Evolutionary conservation across 2,329 filamentous ascomycete genomes (phyloP).

Genomic region (Aspergillus oerlinghausenensis): DNA sequence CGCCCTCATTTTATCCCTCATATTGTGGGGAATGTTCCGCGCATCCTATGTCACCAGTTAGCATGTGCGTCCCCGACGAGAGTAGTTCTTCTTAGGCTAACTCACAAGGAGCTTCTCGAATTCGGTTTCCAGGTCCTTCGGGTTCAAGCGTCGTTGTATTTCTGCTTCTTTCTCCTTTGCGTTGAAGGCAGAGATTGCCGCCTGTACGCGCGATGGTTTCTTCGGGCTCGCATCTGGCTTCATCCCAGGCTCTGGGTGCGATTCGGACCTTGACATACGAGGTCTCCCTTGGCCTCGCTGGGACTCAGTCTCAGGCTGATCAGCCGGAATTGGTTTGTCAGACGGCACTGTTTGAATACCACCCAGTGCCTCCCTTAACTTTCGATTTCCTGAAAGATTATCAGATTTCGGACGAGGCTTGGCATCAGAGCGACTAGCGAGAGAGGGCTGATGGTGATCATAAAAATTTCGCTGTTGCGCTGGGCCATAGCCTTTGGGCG

Average conservation of each 20-base stretch:
- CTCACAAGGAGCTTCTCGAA: slow-evolving; percentile 59
- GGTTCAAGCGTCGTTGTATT: slow-evolving; percentile 42
- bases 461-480: slow-evolving; percentile 60
- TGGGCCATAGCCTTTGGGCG: slow-evolving; percentile 56
- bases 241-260: slow-evolving; percentile 27
- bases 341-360: slow-evolving; percentile 23
- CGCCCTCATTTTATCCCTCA: slow-evolving; percentile 90
- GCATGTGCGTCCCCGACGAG: not conserved
- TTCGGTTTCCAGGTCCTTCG: slow-evolving; percentile 56
- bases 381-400: slow-evolving; percentile 40
- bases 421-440: slow-evolving; percentile 36
- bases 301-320: slow-evolving; percentile 14
- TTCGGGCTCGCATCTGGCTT: slow-evolving; percentile 35
- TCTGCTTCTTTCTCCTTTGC: slow-evolving; percentile 49
- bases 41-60: slow-evolving; percentile 59
- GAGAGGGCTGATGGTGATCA: slow-evolving; percentile 46
- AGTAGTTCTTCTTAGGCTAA: slow-evolving; percentile 2
- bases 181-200: slow-evolving; percentile 60
- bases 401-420: slow-evolving; percentile 51
- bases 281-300: slow-evolving; percentile 17
- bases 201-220: slow-evolving; percentile 55
- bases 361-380: slow-evolving; percentile 32
- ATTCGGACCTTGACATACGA: slow-evolving; percentile 29
- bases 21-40: slow-evolving; percentile 88
- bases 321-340: slow-evolving; percentile 15